A percentile compares a stretch with the other conserved stretches of the same genome.
Evolutionary conservation across 2,329 filamentous ascomycete genomes (phyloP).

Genomic region (Macrophomina pseudophaseolina): DNA sequence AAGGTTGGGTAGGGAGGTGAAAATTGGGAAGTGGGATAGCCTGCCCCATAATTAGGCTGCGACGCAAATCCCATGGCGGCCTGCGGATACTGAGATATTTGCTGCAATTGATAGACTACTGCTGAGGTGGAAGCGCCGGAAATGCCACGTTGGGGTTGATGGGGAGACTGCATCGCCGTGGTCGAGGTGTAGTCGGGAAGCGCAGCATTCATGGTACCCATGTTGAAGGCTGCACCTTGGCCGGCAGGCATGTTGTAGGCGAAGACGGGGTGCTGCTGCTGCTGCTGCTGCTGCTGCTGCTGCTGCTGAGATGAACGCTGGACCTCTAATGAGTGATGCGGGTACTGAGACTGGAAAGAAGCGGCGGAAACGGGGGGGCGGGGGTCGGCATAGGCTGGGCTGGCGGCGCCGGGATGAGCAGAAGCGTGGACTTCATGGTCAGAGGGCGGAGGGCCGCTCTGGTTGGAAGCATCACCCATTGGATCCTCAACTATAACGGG

Average conservation of each 20-base stretch:
- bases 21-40: slow-evolving; percentile 37
- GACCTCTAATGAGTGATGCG: slow-evolving; percentile 37
- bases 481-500: slow-evolving; percentile 45
- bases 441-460: slow-evolving; percentile 38
- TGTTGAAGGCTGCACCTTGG: slow-evolving; percentile 43
- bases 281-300: slow-evolving; percentile 28
- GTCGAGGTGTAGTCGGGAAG: slow-evolving; percentile 42
- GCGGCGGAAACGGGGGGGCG: slow-evolving; percentile 25
- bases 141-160: slow-evolving; percentile 37
- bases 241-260: slow-evolving; percentile 31
- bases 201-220: slow-evolving; percentile 43
- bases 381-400: slow-evolving; percentile 30
- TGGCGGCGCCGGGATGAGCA: slow-evolving; percentile 14
- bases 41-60: slow-evolving; percentile 37
- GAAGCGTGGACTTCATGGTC: slow-evolving; percentile 26
- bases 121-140: slow-evolving; percentile 47
- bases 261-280: slow-evolving; percentile 32
- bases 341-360: slow-evolving; percentile 25
- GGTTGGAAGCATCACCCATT: slow-evolving; percentile 47
- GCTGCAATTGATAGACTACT: slow-evolving; percentile 47
- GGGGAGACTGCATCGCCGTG: slow-evolving; percentile 29
- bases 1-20: slow-evolving; percentile 36
- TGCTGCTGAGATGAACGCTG: slow-evolving; percentile 31
- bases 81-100: slow-evolving; percentile 44
- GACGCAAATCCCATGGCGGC: slow-evolving; percentile 32